Conservation (phyloP, 192 early-diverging fungal species). For the Spinellus fusiger region DNA sequence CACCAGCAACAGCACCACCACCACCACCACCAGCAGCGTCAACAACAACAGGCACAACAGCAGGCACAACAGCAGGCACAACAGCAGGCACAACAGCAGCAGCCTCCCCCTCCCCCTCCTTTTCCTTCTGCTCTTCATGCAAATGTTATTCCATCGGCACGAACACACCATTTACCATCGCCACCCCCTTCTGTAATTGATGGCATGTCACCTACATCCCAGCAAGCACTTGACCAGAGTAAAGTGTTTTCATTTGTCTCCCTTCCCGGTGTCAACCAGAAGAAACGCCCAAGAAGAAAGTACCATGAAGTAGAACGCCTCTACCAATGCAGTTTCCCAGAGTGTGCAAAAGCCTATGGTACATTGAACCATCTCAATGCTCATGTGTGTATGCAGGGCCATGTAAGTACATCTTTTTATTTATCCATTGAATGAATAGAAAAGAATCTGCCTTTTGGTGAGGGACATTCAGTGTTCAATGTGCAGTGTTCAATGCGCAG, state of each 20-base stretch:
- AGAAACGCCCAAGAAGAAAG: conserved; percentile 49
- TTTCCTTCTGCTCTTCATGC: too few relatives aligned
- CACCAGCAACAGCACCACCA: not conserved
- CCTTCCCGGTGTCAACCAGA: conserved; percentile 41
- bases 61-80: too few relatives aligned
- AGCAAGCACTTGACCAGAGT: not conserved
- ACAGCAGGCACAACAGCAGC: too few relatives aligned
- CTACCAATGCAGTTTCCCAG: conserved; percentile 47
- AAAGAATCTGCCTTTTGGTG: not conserved
- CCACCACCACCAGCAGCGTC: not conserved
- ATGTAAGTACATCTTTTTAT: conserved; percentile 37
- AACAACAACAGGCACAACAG: too few relatives aligned
- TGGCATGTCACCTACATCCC: not conserved
- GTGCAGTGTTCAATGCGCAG: too few relatives aligned
- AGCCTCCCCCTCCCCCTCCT: too few relatives aligned
- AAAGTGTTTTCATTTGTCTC: conserved; percentile 44
- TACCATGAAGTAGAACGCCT: conserved; percentile 59
- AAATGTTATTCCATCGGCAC: too few relatives aligned
- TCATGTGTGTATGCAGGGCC: conserved; percentile 55
- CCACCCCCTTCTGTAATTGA: conserved; percentile 14
- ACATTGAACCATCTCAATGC: conserved; percentile 58
- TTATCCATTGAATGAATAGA: not conserved
- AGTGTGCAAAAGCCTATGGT: conserved; percentile 54
- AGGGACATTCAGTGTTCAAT: too few relatives aligned
- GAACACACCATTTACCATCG: conserved; percentile 16